Base-by-base conservation (phyloP, 805 yeast species). In the Ogataea angusta region DNA sequence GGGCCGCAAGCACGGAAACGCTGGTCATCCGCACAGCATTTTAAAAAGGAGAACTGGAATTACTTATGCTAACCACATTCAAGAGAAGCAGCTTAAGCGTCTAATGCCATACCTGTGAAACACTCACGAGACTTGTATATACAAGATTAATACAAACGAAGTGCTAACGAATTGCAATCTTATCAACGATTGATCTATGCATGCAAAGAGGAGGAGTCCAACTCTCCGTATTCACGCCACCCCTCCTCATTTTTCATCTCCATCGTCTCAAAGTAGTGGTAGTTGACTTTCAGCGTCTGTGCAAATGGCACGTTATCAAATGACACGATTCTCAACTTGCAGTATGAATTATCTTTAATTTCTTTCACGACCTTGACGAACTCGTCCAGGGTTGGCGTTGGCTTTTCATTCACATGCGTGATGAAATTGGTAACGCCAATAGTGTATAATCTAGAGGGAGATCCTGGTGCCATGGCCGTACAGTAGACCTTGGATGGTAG, bases 1-100 rank as follows among this genome's bases (percentile, higher is more conserved):
- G 15, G 95, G 96, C 9, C 78, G 95, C 68, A 84, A 85, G 51
- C 97, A 90, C 61, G 96, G 97, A 36, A 90, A 90, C 57, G 86
- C 89, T 2, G 90, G 95, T 16, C 90, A 93, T 83, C 74, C 89
- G 23, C 67, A 76, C 29, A 72, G 80, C 37, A 70, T 75, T 18
- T 64, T 84, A 55, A 68, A 76, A 45, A 73, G 72, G 53, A 70
- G 83, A 63, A 75, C 79, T 49, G 83, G 78, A 22, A 82, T 72
- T 51, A 76, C 72, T 6, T 59, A 65, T 51, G 86, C 80, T 28
- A 70, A 65, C 22, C 67, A 70, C 17, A 66, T 71, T 17, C 88
- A 83, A 56, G 67, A 76, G 36, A 76, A 75, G 54, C 82, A 78
- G 57, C 57, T 82, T 47, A 73, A 68, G 54, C 78, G 74, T 54